These are phyloP conservation scores for Pezicula rhizophila DNA, from an alignment of 2,329 filamentous ascomycete genomes.

Conservation along the genomic window DNA sequence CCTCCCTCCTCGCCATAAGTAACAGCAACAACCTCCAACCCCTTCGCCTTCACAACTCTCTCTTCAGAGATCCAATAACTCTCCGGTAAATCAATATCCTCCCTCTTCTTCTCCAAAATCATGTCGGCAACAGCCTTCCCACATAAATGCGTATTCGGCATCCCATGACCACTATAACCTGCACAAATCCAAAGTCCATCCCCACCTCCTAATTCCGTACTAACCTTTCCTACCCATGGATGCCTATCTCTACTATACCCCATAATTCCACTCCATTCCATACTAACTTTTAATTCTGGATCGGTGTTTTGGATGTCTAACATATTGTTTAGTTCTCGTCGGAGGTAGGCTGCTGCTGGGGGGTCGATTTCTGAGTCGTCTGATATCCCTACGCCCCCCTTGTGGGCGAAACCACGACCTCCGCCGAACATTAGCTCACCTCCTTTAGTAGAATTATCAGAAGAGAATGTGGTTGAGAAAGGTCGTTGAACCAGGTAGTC, in stretches of 20 bases:
- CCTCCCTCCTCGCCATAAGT: constrained; percentile 15
- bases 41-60: constrained; percentile 17
- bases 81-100: constrained; percentile 37
- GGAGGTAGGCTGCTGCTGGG: constrained; percentile 27
- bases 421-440: constrained; percentile 67
- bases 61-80: constrained; percentile 28
- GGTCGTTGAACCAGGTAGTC: constrained; percentile 70
- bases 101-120: constrained; percentile 37
- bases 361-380: constrained; percentile 54
- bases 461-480: constrained; percentile 21
- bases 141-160: constrained; percentile 66
- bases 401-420: constrained; percentile 49
- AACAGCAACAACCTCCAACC: constrained; percentile 19
- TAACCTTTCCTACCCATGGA: constrained; percentile 69
- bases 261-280: constrained; percentile 75
- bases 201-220: constrained; percentile 42
- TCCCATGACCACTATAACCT: constrained; percentile 70
- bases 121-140: constrained; percentile 58
- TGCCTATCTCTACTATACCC: constrained; percentile 61
- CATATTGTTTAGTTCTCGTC: constrained; percentile 17
- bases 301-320: constrained; percentile 28
- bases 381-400: constrained; percentile 50
- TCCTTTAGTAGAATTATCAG: constrained; percentile 14
- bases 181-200: constrained; percentile 56
- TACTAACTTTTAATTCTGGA: constrained; percentile 37